Percentiles rank a stretch among this genome's conserved stretches.
Evolutionary conservation across 1,284 basidiomycete genomes (phyloP).

Genomic region (Athelia psychrophila): DNA sequence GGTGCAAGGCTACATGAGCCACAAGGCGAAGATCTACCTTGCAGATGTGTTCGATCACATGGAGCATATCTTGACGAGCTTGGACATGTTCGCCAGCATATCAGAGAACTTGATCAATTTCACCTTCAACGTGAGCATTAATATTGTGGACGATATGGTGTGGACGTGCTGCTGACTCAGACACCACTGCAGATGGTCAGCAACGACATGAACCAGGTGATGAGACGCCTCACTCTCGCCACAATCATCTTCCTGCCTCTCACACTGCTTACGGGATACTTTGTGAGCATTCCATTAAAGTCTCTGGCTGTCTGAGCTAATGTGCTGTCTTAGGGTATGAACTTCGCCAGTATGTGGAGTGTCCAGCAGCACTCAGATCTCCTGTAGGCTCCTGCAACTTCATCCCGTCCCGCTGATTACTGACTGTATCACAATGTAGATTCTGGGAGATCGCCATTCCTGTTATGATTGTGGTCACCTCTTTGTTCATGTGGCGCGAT

Average conservation of each 20-base stretch:
- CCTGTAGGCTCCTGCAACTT: constrained; percentile 36
- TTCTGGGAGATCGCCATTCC: constrained; percentile 70
- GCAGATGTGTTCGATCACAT: constrained; percentile 71
- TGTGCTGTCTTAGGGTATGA: constrained; percentile 55
- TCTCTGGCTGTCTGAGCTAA: background rate
- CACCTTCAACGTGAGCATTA: constrained; percentile 51
- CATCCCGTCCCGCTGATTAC: too few relatives aligned
- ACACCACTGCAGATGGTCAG: constrained; percentile 49
- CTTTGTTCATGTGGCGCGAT: constrained; percentile 54
- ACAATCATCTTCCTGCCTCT: constrained; percentile 72
- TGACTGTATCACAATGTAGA: constrained; percentile 24
- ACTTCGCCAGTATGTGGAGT: constrained; percentile 55
- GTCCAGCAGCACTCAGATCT: constrained; percentile 46
- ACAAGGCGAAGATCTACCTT: constrained; percentile 67
- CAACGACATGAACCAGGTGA: constrained; percentile 70
- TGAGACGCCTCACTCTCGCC: constrained; percentile 60
- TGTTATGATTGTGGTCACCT: constrained; percentile 52
- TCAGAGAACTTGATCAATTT: constrained; percentile 70
- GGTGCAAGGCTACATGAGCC: constrained; percentile 61
- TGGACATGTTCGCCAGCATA: constrained; percentile 68
- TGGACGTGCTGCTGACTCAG: background rate
- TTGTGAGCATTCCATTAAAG: constrained; percentile 38
- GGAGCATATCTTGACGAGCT: constrained; percentile 60
- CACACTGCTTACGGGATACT: constrained; percentile 70
- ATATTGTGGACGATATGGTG: constrained; percentile 1